Percentiles rank a stretch among this genome's conserved stretches.
These are phyloP conservation scores for Senecio squalidus DNA, from an alignment of 140 eudicot genomes.

Conservation along the genomic window DNA sequence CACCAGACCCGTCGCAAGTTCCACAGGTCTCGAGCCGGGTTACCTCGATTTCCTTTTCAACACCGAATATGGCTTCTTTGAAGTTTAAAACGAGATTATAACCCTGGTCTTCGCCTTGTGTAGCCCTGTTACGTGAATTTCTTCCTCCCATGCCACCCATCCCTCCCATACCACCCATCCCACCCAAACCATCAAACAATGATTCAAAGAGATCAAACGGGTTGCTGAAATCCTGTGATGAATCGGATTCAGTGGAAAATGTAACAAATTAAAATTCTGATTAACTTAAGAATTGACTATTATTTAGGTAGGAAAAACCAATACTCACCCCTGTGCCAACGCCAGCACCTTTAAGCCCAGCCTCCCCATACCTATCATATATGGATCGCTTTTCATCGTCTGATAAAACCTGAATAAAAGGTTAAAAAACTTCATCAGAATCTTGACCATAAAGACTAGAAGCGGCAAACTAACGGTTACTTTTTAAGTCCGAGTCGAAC, in stretches of 20 bases:
- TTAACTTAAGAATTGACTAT: not conserved
- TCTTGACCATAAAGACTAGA: too few relatives aligned
- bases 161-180: conserved; percentile 86
- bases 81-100: conserved; percentile 71
- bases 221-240: conserved; percentile 80
- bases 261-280: not conserved
- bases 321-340: conserved; percentile 84
- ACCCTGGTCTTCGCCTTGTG: conserved; percentile 85
- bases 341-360: conserved; percentile 94
- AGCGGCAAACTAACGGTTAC: too few relatives aligned
- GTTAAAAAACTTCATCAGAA: not conserved
- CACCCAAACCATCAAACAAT: conserved; percentile 48
- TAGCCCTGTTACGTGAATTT: conserved; percentile 50
- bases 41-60: conserved; percentile 86
- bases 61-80: conserved; percentile 94
- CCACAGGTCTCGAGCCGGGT: conserved; percentile 70
- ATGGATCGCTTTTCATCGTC: conserved; percentile 97
- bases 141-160: conserved; percentile 68
- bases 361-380: conserved; percentile 92
- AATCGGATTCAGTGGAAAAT: not conserved
- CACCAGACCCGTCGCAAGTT: conserved; percentile 92
- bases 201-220: conserved; percentile 91
- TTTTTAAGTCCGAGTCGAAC: too few relatives aligned
- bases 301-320: conserved; percentile 7
- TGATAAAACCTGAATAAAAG: conserved; percentile 63